phyloP scores from a whole-genome alignment of 352 stramenopile genomes.

The Discostella stelligera region DNA sequence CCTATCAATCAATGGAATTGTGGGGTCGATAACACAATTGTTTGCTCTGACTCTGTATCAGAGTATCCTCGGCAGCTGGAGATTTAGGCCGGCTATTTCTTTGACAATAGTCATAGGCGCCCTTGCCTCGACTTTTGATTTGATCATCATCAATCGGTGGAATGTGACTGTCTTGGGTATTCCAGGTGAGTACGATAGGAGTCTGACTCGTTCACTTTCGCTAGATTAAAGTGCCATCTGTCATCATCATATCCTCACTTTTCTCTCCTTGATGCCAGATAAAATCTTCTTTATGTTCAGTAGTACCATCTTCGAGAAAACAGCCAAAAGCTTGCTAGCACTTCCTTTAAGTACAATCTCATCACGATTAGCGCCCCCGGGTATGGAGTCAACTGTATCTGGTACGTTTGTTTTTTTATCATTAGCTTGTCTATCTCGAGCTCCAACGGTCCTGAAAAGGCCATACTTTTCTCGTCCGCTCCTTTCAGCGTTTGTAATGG shows the following conservation, averaged over 20 bases:
- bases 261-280: constrained; percentile 30
- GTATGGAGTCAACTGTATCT: constrained; percentile 41
- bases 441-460: constrained; percentile 9
- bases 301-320: constrained; percentile 34
- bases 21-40: constrained; percentile 47
- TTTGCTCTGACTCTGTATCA: constrained; percentile 49
- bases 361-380: constrained; percentile 34
- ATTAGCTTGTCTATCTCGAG: not conserved
- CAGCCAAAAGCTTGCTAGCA: constrained; percentile 27
- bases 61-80: constrained; percentile 31
- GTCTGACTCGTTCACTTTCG: too few species aligned
- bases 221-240: too few species aligned
- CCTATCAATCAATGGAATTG: constrained; percentile 49
- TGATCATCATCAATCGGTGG: constrained; percentile 49
- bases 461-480: constrained; percentile 4
- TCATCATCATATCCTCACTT: too few species aligned
- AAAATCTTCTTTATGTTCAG: constrained; percentile 50
- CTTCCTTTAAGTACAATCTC: constrained; percentile 37
- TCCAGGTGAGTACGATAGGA: not conserved
- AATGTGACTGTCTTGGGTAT: constrained; percentile 42
- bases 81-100: constrained; percentile 42
- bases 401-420: constrained; percentile 24
- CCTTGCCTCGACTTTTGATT: constrained; percentile 41
- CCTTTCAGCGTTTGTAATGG: constrained; percentile 43
- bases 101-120: constrained; percentile 53